Conservation (phyloP, 2,329 filamentous ascomycete genomes). For the Cordyceps javanica region DNA sequence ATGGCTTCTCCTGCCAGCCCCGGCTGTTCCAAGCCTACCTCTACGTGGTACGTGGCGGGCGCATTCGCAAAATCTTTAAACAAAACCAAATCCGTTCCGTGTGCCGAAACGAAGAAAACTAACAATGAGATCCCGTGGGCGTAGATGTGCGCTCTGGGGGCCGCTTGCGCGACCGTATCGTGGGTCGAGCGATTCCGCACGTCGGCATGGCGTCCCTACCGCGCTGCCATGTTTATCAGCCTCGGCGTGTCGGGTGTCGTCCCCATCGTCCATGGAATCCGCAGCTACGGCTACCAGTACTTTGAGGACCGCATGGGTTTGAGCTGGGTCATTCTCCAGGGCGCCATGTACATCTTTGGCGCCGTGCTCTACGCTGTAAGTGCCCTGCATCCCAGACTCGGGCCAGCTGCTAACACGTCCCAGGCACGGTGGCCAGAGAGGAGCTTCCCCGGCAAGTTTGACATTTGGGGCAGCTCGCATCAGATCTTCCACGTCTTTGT, state of each 20-base stretch:
- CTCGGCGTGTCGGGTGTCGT: conserved; percentile 80
- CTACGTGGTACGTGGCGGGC: conserved; percentile 53
- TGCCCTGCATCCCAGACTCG: conserved; percentile 12
- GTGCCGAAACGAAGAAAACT: conserved; percentile 8
- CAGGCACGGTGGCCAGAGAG: conserved; percentile 78
- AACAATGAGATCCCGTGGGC: conserved; percentile 9
- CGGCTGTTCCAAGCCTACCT: conserved; percentile 65
- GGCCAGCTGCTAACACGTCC: conserved; percentile 14
- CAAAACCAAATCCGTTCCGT: too few species aligned
- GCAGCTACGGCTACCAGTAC: conserved; percentile 57
- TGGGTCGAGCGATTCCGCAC: conserved; percentile 79
- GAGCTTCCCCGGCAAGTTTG: conserved; percentile 68
- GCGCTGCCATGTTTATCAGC: conserved; percentile 81
- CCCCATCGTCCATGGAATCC: conserved; percentile 72
- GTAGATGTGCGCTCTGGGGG: conserved; percentile 70
- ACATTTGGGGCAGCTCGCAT: conserved; percentile 89
- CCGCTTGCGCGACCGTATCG: conserved; percentile 70
- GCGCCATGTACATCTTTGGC: conserved; percentile 76
- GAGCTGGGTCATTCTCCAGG: conserved; percentile 73
- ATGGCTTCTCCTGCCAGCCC: conserved; percentile 71
- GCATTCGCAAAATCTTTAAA: too few species aligned
- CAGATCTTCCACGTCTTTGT: conserved; percentile 95
- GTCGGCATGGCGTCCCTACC: conserved; percentile 75
- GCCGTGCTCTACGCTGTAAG: conserved; percentile 79
- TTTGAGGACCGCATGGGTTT: conserved; percentile 72